Conservation (phyloP, 352 stramenopile species). For the Globisporangium spinosum region DNA sequence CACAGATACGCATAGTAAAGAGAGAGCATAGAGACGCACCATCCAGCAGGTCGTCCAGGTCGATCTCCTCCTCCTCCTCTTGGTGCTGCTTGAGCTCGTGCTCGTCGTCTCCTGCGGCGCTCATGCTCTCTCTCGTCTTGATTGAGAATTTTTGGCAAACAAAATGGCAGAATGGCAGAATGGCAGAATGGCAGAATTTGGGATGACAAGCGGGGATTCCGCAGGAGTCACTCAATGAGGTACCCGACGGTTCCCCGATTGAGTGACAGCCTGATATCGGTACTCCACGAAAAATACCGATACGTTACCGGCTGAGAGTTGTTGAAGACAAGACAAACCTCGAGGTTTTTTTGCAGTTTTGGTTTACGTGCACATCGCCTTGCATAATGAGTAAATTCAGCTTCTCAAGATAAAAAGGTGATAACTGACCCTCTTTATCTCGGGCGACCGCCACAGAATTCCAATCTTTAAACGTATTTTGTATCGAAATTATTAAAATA, state of each 20-base stretch:
- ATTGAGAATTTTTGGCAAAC: neutral
- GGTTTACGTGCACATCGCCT: neutral
- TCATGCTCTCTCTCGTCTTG: neutral
- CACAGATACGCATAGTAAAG: neutral
- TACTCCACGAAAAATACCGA: too few species aligned
- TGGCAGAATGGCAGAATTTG: neutral
- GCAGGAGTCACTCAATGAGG: too few species aligned
- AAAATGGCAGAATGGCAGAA: neutral
- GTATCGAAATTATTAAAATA: too few species aligned
- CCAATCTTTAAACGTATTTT: too few species aligned
- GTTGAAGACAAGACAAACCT: neutral
- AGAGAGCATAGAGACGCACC: constrained; percentile 26
- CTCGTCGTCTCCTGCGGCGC: constrained; percentile 28
- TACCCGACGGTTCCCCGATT: too few species aligned
- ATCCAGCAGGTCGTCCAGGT: constrained; percentile 81
- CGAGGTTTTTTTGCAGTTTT: neutral
- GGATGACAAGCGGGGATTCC: neutral
- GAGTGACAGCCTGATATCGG: too few species aligned
- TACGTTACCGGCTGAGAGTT: neutral
- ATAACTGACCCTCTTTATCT: too few species aligned
- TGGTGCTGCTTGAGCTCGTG: constrained; percentile 17
- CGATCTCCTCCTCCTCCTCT: constrained; percentile 59
- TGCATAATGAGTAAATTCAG: too few species aligned
- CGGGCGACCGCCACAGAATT: too few species aligned
- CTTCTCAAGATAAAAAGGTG: too few species aligned